Percentiles rank a stretch among this genome's conserved stretches.
phyloP scores from a whole-genome alignment of 306 rosid species.

The Cucumis sativus region Cucumber_9930_V3 NC_026657.2:1859501-1860000 shows the following conservation, averaged over 20 bases:
- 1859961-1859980: too few species aligned
- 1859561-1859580: not conserved
- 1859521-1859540: not conserved
- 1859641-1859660: not conserved
- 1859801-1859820: not conserved
- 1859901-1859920: not conserved
- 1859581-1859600: not conserved
- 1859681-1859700: not conserved
- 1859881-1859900: not conserved
- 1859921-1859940: not conserved
- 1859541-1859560: slow-evolving; percentile 1
- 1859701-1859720: not conserved
- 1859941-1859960: too few species aligned
- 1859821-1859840: not conserved
- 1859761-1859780: not conserved
- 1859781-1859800: not conserved
- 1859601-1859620: not conserved
- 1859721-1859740: not conserved
- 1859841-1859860: not conserved
- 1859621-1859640: not conserved
- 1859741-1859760: not conserved
- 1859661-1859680: not conserved
- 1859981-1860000: too few species aligned
- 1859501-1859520: not conserved
- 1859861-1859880: not conserved